Base-by-base conservation (phyloP, 176 grass and related monocot genomes). In the Carex pumila region DNA sequence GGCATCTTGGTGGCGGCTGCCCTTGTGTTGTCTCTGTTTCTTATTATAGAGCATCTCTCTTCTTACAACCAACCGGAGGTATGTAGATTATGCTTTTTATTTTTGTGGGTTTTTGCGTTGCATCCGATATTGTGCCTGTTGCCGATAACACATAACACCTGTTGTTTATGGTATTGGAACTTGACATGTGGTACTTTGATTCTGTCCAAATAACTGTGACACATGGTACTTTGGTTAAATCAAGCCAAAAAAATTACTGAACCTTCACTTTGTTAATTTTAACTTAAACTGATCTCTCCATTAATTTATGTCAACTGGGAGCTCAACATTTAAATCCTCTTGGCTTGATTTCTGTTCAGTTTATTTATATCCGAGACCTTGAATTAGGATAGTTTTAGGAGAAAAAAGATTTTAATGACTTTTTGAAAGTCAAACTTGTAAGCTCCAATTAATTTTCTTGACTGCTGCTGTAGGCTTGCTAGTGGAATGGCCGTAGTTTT, bases 51-150 rank as follows among this genome's bases (percentile, higher is more conserved):
- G 79, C 96, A 98, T 65, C 91, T 98, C 21, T 90, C 88, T 79
- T 83, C 91, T 58, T 98, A 98, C 83, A 92, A 90, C 77, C 96
- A 95, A 85, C 96, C 96, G 15, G 96, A 98, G 96, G 96, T 95
- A 86, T 43, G 34, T 69, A 85, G 71, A 70, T 88, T 83, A 75
- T 74, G 72, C 47, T 43, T 45, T 71, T 34, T 71, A 71, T 76
- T 76, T 50, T 29, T 76, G 31, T 10, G 47, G 47, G 47, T 52
- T 76, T 71, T 7, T 76, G 47, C 7, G 49, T 29, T 55, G 47
- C 19, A 54, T 54, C 5, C 12, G 6, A 14, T 30, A 76, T 15
- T 21, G 49, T 43, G 49, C 36, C 17, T 29, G 58, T 59, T 85
- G 83, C 22, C 74, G 67, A 61, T 75, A 57, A 22, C 83, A 85